Percentiles rank a stretch among this genome's conserved stretches.
Evolutionary conservation across 257 asterid species (phyloP).

Genomic region (Voacanga thouarsii): DNA sequence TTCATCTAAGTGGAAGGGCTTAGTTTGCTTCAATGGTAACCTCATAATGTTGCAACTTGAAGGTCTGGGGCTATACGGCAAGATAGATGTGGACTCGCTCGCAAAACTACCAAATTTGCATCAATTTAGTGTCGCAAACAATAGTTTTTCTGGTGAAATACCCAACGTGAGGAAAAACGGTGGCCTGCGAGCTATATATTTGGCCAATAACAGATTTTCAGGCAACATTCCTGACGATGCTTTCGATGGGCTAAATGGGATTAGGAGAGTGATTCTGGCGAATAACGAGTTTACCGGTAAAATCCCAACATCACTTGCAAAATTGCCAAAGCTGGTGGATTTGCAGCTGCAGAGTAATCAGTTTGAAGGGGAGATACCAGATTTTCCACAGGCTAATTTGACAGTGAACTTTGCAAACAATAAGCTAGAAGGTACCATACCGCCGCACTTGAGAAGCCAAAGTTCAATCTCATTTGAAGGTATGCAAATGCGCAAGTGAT

Average conservation of each 20-base stretch:
- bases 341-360: slow-evolving; percentile 50
- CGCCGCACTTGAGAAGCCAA: slow-evolving; percentile 31
- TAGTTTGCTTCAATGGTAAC: slow-evolving; percentile 39
- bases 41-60: slow-evolving; percentile 43
- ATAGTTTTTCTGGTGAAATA: slow-evolving; percentile 44
- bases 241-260: slow-evolving; percentile 45
- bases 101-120: slow-evolving; percentile 29
- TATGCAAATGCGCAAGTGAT: slow-evolving; percentile 11
- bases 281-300: slow-evolving; percentile 40
- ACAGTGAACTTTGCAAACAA: slow-evolving; percentile 43
- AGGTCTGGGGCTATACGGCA: slow-evolving; percentile 47
- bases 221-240: slow-evolving; percentile 51
- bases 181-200: slow-evolving; percentile 42
- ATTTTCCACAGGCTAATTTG: slow-evolving; percentile 45
- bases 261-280: slow-evolving; percentile 47
- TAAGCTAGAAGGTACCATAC: slow-evolving; percentile 48
- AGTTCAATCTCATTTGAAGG: slow-evolving; percentile 42
- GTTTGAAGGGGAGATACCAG: slow-evolving; percentile 52
- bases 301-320: slow-evolving; percentile 49
- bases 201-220: slow-evolving; percentile 47
- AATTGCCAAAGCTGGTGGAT: slow-evolving; percentile 43
- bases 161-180: slow-evolving; percentile 41
- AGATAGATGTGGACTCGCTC: slow-evolving; percentile 33
- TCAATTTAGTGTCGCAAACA: slow-evolving; percentile 48
- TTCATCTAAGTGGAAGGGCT: slow-evolving; percentile 48